Base-by-base conservation (phyloP, 192 early-diverging fungal species). In the Backusella tuberculispora region DNA sequence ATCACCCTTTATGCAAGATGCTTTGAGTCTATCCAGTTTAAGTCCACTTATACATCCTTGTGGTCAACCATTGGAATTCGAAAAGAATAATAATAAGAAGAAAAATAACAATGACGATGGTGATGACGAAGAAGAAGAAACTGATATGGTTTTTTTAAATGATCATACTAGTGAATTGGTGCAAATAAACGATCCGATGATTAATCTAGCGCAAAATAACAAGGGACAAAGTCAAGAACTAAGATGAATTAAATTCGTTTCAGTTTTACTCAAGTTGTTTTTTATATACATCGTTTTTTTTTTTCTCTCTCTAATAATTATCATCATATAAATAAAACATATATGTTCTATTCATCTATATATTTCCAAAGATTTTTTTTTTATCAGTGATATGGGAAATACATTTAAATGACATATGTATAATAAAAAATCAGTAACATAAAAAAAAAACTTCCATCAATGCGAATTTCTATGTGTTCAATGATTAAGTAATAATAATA, bases 21-120 rank as follows among this genome's bases (percentile, higher is more conserved):
- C 68, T 4, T 47, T 70, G 29, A 24, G 14, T 29, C 45, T 70
- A 43, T 70, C 68, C 47, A 67, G 66, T 67, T n/a, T 67, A 21
- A 41, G 66, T 13, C 66, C 66, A 44, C 66, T 43, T 17, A 15
- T 26, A 1, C 66, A 42, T 9, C 1, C n/a, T n/a, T 41, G 42
- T 14, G 19, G n/a, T 21, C 24, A 66, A 10, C 29, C 37, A 67
- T 40, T 21, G 4, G 17, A n/a, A 67, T 17, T 21, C 4, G 66
- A 21, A 15, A 19, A 67, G 19, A 43, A 43, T 40, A 43, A 67
- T 17, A 67, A 44, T 8, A 44, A 67, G 13, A 66, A 38, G 15
- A 42, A 66, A 0, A 66, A 66, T 4, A 21, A 42, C 15, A 15
- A 40, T 12, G 21, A 60, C 9, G 53, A 26, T 53, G n/a, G 19